Conservation (phyloP, 2,329 filamentous ascomycete genomes). For the Alternaria panax region DNA sequence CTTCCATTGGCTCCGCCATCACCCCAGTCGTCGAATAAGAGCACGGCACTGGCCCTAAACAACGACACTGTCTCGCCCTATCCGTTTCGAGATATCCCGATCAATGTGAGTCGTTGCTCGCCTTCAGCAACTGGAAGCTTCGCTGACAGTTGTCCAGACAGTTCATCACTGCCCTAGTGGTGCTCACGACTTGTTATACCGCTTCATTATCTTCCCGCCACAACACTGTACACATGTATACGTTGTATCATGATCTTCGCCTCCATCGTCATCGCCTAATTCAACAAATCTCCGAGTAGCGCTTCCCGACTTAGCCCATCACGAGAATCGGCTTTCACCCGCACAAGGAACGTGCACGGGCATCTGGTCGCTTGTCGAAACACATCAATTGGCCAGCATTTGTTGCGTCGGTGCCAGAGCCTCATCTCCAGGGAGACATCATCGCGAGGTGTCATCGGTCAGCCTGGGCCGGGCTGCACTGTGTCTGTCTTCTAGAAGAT, state of each 20-base stretch:
- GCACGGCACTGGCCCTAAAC: constrained; percentile 29
- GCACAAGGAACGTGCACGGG: constrained; percentile 34
- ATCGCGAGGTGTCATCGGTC: constrained; percentile 36
- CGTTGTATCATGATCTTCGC: constrained; percentile 29
- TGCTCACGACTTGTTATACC: constrained; percentile 34
- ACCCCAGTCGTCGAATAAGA: constrained; percentile 45
- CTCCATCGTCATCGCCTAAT: constrained; percentile 36
- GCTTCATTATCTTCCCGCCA: constrained; percentile 18
- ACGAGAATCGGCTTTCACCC: constrained; percentile 47
- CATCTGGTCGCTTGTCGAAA: constrained; percentile 27
- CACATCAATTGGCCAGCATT: constrained; percentile 45
- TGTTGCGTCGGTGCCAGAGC: constrained; percentile 30
- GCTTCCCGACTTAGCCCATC: constrained; percentile 34
- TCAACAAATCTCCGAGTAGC: constrained; percentile 42
- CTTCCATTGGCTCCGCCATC: constrained; percentile 44
- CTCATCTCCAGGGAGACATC: constrained; percentile 38
- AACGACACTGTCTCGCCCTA: constrained; percentile 40
- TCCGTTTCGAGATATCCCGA: constrained; percentile 44
- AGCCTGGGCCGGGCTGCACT: constrained; percentile 44
- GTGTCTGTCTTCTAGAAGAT: constrained; percentile 40
- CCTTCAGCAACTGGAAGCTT: constrained; percentile 18
- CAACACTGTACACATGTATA: constrained; percentile 15
- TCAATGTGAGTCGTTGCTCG: constrained; percentile 31
- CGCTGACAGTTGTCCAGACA: constrained; percentile 40
- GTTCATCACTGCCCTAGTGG: constrained; percentile 26